These are phyloP conservation scores for Plantago ovata DNA, from an alignment of 257 asterid genomes.

Conservation along the genomic window DNA sequence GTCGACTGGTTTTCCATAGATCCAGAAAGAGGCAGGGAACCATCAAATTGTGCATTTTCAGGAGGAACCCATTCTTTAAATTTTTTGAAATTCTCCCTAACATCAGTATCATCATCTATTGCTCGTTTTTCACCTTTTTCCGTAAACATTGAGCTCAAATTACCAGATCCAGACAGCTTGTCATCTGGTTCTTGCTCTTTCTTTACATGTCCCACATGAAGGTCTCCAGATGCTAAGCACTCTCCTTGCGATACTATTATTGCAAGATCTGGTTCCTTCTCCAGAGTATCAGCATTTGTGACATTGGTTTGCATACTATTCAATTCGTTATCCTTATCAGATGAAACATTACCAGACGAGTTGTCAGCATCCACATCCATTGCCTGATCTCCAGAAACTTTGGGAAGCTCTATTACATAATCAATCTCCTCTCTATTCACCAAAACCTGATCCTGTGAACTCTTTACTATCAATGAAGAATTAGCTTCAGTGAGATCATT, in stretches of 20 bases:
- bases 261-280: constrained; percentile 29
- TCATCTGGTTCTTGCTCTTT: constrained; percentile 34
- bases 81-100: constrained; percentile 46
- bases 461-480: constrained; percentile 49
- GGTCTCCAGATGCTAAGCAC: constrained; percentile 21
- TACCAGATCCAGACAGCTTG: constrained; percentile 40
- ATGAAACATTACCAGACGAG: constrained; percentile 36
- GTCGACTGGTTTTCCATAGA: constrained; percentile 15
- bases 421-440: constrained; percentile 28
- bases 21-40: constrained; percentile 34
- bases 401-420: constrained; percentile 31
- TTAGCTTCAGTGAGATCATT: constrained; percentile 71
- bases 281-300: constrained; percentile 23
- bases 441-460: constrained; percentile 38
- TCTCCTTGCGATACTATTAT: constrained; percentile 26
- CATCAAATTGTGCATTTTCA: constrained; percentile 29
- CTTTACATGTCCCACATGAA: constrained; percentile 29
- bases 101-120: constrained; percentile 37
- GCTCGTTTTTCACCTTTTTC: constrained; percentile 61
- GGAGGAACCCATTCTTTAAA: constrained; percentile 47
- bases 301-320: constrained; percentile 30
- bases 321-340: constrained; percentile 33
- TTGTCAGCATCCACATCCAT: constrained; percentile 39
- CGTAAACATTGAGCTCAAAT: constrained; percentile 29
- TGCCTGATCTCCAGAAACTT: constrained; percentile 35